Conservation (phyloP, 192 early-diverging fungal species). For the Physocladia obscura region DNA sequence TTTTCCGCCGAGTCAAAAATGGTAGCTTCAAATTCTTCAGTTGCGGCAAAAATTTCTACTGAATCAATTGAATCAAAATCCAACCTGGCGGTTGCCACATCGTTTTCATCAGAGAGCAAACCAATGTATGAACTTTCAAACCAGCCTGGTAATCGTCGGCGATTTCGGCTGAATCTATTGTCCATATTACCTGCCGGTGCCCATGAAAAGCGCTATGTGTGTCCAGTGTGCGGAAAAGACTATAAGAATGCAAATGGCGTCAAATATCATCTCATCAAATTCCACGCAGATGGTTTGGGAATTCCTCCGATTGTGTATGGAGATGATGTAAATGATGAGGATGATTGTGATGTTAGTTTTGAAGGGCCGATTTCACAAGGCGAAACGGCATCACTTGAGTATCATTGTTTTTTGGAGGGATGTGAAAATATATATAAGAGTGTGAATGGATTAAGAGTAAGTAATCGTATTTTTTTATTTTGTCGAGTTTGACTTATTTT, state of each 20-base stretch:
- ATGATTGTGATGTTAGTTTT: neutral
- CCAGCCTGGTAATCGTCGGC: neutral
- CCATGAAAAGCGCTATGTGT: conserved; percentile 2
- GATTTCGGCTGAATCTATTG: conserved; percentile 6
- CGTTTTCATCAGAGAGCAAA: neutral
- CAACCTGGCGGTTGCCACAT: neutral
- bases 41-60: too few relatives aligned
- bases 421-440: conserved; percentile 95
- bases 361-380: neutral
- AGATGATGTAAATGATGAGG: neutral
- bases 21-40: neutral
- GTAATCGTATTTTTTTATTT: neutral
- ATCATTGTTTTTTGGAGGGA: conserved; percentile 72
- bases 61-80: neutral
- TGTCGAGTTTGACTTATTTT: neutral
- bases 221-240: conserved; percentile 40
- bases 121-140: neutral
- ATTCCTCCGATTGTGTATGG: conserved; percentile 2
- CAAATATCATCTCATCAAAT: conserved; percentile 89
- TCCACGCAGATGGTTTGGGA: conserved; percentile 4
- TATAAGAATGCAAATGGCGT: conserved; percentile 97
- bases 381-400: conserved; percentile 21
- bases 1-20: neutral
- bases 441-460: conserved; percentile 79
- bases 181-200: neutral